Percentiles rank a stretch among this genome's conserved stretches.
These are phyloP conservation scores for Sugiyamaella grinbergsii DNA, from an alignment of 1,139 yeast species.

Conservation along the genomic window DNA sequence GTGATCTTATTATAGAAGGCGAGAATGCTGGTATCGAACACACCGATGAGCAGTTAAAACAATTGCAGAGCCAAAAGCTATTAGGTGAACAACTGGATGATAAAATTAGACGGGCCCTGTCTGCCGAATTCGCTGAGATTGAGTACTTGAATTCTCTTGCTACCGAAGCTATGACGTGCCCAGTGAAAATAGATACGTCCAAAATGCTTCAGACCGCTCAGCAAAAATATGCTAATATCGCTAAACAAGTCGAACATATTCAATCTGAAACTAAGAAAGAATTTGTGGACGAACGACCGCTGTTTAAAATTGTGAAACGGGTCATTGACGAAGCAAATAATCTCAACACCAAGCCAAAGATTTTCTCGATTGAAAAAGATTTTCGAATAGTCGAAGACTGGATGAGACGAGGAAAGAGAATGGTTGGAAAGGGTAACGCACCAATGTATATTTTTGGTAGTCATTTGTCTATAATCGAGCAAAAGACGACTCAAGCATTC, in stretches of 20 bases:
- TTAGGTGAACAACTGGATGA: conserved; percentile 34
- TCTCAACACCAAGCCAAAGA: conserved; percentile 28
- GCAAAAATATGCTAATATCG: conserved; percentile 17
- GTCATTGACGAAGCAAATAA: conserved; percentile 35
- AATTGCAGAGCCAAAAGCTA: conserved; percentile 25
- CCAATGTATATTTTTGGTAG: conserved; percentile 41
- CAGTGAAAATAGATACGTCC: conserved; percentile 22
- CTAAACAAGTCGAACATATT: conserved; percentile 24
- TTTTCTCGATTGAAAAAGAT: conserved; percentile 29
- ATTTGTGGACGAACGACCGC: conserved; percentile 40
- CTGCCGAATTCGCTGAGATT: conserved; percentile 21
- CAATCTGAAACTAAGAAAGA: conserved; percentile 32
- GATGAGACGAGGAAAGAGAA: conserved; percentile 48
- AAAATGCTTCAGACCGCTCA: conserved; percentile 17
- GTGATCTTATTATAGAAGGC: conserved; percentile 49
- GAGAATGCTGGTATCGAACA: conserved; percentile 38
- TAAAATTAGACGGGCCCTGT: conserved; percentile 21
- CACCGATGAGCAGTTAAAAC: conserved; percentile 32
- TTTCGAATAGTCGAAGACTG: conserved; percentile 43
- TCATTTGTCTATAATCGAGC: conserved; percentile 41
- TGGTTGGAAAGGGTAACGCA: conserved; percentile 46
- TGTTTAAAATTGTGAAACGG: conserved; percentile 35
- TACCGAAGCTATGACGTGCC: conserved; percentile 21
- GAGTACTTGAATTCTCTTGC: conserved; percentile 25
- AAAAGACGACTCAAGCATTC: conserved; percentile 47